These are phyloP conservation scores for Cornus kousa DNA, from an alignment of 148 eudicot genomes.

Conservation along the genomic window DNA sequence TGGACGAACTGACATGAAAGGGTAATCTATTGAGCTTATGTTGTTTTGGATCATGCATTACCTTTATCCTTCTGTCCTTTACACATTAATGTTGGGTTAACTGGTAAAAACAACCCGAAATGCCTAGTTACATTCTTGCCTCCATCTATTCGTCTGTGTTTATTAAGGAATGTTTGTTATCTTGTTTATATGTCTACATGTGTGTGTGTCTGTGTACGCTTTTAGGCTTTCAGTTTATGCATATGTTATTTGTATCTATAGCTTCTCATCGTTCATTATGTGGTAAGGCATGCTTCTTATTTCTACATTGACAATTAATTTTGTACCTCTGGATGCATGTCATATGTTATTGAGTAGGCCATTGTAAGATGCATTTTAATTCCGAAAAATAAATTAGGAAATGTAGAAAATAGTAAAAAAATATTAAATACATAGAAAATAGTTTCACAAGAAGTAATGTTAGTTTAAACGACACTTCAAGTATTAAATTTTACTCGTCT, in stretches of 20 bases:
- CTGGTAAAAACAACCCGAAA: background rate
- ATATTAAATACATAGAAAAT: no score
- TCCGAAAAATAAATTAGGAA: no score
- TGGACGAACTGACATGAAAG: conserved; percentile 83
- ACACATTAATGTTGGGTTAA: background rate
- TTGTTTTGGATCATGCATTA: background rate
- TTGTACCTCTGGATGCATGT: background rate
- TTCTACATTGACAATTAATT: background rate
- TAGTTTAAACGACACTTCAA: no score
- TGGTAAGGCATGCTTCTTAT: background rate
- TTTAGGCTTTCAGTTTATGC: no score
- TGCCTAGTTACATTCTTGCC: background rate
- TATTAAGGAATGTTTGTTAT: background rate
- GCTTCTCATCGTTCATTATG: background rate
- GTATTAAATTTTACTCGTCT: no score
- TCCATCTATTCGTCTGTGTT: background rate
- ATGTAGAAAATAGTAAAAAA: no score
- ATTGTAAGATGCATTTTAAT: background rate
- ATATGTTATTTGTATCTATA: no score
- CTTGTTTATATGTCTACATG: background rate
- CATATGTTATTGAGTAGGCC: background rate
- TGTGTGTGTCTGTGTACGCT: background rate
- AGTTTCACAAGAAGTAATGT: no score
- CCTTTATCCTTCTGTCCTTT: background rate
- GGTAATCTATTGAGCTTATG: conserved; percentile 45